phyloP scores from a whole-genome alignment of 768 basidiomycete species.

The Lentinula raphanica region DNA sequence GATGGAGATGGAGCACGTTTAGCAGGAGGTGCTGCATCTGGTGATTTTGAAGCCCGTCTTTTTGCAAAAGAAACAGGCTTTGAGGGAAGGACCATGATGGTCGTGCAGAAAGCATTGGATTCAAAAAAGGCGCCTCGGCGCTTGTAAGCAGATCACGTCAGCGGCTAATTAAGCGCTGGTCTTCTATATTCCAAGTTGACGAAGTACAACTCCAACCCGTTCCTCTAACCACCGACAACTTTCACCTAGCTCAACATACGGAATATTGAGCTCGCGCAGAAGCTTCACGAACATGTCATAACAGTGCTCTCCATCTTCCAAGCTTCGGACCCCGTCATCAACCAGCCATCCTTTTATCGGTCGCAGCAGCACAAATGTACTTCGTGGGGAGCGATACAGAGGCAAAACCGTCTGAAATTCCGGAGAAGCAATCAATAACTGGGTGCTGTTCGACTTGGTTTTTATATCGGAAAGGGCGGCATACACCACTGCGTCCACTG shows the following conservation, averaged over 20 bases:
- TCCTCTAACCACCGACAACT: conserved; percentile 38
- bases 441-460: conserved; percentile 20
- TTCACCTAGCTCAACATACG: conserved; percentile 39
- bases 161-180: too few species aligned
- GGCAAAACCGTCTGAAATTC: conserved; percentile 38
- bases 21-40: conserved; percentile 39
- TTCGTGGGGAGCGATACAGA: conserved; percentile 30
- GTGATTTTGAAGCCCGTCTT: conserved; percentile 53
- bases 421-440: conserved; percentile 27
- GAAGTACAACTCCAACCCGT: conserved; percentile 20
- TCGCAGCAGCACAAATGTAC: conserved; percentile 49
- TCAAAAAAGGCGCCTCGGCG: not conserved
- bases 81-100: not conserved
- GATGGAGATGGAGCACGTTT: conserved; percentile 62
- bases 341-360: conserved; percentile 56
- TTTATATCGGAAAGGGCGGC: conserved; percentile 33
- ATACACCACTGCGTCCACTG: conserved; percentile 61
- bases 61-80: conserved; percentile 31
- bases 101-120: not conserved
- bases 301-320: conserved; percentile 43
- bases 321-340: conserved; percentile 57
- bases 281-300: conserved; percentile 32
- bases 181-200: too few species aligned
- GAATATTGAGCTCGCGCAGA: conserved; percentile 37
- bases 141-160: too few species aligned